Percentiles rank a stretch among this genome's conserved stretches.
Evolutionary conservation across 75 land plant genomes (phyloP).

Genomic region (Selaginella moellendorffii): DNA sequence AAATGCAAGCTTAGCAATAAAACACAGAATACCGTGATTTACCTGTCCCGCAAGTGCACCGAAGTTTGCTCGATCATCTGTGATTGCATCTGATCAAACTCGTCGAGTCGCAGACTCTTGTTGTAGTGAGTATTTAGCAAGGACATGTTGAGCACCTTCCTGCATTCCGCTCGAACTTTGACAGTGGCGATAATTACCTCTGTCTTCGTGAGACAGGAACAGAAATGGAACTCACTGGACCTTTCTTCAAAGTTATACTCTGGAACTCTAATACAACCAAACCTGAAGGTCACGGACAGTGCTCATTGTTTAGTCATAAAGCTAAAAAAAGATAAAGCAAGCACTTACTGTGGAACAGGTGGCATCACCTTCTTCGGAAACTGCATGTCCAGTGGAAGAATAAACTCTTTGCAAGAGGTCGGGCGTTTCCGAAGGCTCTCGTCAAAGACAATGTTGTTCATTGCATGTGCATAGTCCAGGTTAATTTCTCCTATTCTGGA

Average conservation of each 20-base stretch:
- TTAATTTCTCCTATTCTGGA: slow-evolving; percentile 15
- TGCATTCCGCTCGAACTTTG: slow-evolving; percentile 20
- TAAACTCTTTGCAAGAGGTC: slow-evolving; percentile 15
- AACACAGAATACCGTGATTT: background rate
- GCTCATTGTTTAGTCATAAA: too few relatives aligned
- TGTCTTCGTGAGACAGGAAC: slow-evolving; percentile 19
- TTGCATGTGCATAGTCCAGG: slow-evolving; percentile 19
- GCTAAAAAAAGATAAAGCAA: background rate
- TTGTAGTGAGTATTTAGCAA: slow-evolving; percentile 21
- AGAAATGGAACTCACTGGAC: slow-evolving; percentile 24
- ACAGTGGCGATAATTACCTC: slow-evolving; percentile 21
- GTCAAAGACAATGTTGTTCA: slow-evolving; percentile 25
- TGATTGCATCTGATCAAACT: slow-evolving; percentile 28
- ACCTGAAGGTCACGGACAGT: slow-evolving; percentile 8
- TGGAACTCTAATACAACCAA: slow-evolving; percentile 15
- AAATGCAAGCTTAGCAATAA: background rate
- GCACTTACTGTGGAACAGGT: slow-evolving; percentile 4
- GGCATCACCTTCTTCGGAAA: background rate
- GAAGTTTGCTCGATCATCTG: slow-evolving; percentile 21
- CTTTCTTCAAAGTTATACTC: slow-evolving; percentile 22
- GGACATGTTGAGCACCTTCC: slow-evolving; percentile 16
- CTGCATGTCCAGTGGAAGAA: slow-evolving; percentile 11
- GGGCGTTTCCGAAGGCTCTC: slow-evolving; percentile 10
- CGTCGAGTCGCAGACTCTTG: slow-evolving; percentile 24
- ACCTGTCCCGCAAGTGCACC: slow-evolving; percentile 25